Evolutionary conservation across 306 rosid genomes (phyloP).

Genomic region (Alnus rubra): DNA sequence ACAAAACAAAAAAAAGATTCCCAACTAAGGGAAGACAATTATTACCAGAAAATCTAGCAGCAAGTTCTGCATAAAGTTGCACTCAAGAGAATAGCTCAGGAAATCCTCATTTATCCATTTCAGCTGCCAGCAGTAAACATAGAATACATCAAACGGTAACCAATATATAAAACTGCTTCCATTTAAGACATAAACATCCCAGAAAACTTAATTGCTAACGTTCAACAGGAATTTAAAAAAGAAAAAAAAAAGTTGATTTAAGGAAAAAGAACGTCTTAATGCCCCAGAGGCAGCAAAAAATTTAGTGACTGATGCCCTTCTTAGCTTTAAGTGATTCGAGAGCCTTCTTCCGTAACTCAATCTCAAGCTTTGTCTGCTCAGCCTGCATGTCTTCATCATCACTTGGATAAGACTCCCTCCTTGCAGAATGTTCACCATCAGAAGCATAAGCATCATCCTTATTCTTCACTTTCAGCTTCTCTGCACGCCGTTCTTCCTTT

Average conservation of each 20-base stretch:
- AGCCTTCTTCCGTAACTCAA: conserved; percentile 91
- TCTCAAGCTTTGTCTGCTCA: conserved; percentile 81
- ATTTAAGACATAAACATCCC: conserved; percentile 34
- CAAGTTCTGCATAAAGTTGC: conserved; percentile 49
- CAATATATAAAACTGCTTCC: conserved; percentile 24
- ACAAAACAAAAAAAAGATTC: conserved; percentile 24
- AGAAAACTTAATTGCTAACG: conserved; percentile 21
- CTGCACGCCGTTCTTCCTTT: conserved; percentile 76
- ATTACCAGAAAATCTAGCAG: conserved; percentile 53
- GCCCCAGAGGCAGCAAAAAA: conserved; percentile 20
- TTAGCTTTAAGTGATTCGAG: conserved; percentile 74
- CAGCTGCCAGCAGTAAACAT: conserved; percentile 58
- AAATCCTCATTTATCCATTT: conserved; percentile 56
- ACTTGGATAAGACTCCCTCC: conserved; percentile 49
- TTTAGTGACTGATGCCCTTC: conserved; percentile 46
- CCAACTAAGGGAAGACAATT: conserved; percentile 34
- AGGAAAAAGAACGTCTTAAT: conserved; percentile 1
- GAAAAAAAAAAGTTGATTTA: background rate
- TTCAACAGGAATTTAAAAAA: conserved; percentile 14
- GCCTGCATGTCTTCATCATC: conserved; percentile 51
- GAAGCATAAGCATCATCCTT: conserved; percentile 51
- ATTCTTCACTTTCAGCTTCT: conserved; percentile 71
- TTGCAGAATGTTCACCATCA: conserved; percentile 50
- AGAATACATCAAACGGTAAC: conserved; percentile 35
- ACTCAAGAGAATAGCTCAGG: conserved; percentile 50